Conservation (phyloP, 345 rosid genomes). For the Arabidopsis suecica region DNA sequence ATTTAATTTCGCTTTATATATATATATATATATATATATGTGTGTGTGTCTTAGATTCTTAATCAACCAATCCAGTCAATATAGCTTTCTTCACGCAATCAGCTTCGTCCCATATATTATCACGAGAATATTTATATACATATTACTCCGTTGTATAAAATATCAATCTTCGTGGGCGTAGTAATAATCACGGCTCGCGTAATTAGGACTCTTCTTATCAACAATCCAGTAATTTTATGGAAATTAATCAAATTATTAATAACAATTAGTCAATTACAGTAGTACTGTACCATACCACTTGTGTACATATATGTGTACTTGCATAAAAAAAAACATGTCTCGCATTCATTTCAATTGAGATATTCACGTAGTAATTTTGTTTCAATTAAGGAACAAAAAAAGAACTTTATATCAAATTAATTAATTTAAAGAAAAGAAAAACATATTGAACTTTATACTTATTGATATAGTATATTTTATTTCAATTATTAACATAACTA, state of each 20-base stretch:
- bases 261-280: not conserved
- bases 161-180: not conserved
- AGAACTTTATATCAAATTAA: too few relatives aligned
- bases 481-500: not conserved
- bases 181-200: not conserved
- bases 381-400: not conserved
- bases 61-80: slow-evolving; percentile 8
- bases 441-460: too few relatives aligned
- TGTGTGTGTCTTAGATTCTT: not conserved
- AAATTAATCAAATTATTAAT: too few relatives aligned
- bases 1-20: not conserved
- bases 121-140: not conserved
- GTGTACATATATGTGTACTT: not conserved
- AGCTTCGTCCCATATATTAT: not conserved
- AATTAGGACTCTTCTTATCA: not conserved
- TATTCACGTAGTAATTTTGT: not conserved
- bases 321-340: not conserved
- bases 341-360: not conserved
- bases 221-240: not conserved
- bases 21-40: too few relatives aligned
- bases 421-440: too few relatives aligned
- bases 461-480: too few relatives aligned
- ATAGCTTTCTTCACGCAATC: slow-evolving; percentile 40
- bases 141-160: not conserved
- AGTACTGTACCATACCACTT: not conserved